Conservation (phyloP, 2,329 filamentous ascomycete species). For the Metarhizium robertsii region DNA sequence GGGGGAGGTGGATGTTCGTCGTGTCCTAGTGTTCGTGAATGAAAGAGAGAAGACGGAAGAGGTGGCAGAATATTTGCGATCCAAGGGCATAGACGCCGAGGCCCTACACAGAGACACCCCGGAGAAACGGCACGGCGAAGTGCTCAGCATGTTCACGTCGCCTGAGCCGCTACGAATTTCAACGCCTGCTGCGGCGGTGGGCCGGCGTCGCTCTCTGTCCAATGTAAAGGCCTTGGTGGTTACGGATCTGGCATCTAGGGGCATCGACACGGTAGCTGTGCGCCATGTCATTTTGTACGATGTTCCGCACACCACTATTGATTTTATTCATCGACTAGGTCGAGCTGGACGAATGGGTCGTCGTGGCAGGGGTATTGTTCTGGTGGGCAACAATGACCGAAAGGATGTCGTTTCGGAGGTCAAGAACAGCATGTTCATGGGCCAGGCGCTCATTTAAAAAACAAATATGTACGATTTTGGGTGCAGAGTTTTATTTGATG, state of each 20-base stretch:
- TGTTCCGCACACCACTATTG: conserved; percentile 94
- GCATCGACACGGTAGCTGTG: conserved; percentile 89
- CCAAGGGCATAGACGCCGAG: conserved; percentile 82
- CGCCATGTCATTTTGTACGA: conserved; percentile 90
- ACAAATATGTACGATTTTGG: not conserved
- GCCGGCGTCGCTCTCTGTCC: conserved; percentile 43
- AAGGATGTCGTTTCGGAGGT: conserved; percentile 89
- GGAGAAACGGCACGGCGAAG: conserved; percentile 67
- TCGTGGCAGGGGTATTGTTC: conserved; percentile 77
- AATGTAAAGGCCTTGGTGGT: conserved; percentile 90
- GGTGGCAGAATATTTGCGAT: conserved; percentile 66
- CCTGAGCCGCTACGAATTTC: conserved; percentile 29
- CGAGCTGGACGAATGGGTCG: conserved; percentile 88
- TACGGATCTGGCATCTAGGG: conserved; percentile 84
- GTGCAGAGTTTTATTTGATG: not conserved
- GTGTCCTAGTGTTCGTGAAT: conserved; percentile 93
- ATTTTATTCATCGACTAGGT: conserved; percentile 94
- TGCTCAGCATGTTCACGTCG: conserved; percentile 65
- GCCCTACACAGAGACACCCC: conserved; percentile 78
- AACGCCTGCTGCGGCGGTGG: conserved; percentile 15
- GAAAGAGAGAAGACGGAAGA: conserved; percentile 83
- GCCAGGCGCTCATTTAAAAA: conserved; percentile 61
- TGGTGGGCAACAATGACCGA: conserved; percentile 82
- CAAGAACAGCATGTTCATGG: conserved; percentile 78
- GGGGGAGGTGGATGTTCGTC: conserved; percentile 59